Evolutionary conservation across 2,329 filamentous ascomycete species (phyloP).

Genomic region (Clonostachys sp.): DNA sequence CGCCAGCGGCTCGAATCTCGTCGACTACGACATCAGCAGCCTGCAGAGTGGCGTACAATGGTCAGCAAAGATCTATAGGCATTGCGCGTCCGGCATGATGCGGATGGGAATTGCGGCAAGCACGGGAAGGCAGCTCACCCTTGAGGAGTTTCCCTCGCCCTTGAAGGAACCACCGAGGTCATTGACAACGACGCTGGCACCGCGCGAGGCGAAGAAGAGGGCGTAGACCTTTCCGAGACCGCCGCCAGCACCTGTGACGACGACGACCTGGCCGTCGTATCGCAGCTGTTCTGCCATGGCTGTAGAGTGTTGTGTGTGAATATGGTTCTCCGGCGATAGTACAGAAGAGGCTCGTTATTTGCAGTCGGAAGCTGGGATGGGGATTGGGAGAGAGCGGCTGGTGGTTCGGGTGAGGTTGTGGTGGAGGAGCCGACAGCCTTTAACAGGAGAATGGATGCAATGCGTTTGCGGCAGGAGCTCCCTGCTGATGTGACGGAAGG

Average conservation of each 20-base stretch:
- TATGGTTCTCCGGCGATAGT: background rate
- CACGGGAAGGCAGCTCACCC: constrained; percentile 48
- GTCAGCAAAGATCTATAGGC: background rate
- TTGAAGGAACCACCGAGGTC: constrained; percentile 91
- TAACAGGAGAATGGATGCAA: background rate
- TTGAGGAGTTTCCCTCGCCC: constrained; percentile 82
- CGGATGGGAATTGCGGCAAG: background rate
- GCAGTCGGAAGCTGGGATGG: background rate
- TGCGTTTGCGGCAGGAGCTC: background rate
- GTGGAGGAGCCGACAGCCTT: constrained; percentile 1
- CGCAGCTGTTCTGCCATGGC: constrained; percentile 65
- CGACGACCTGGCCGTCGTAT: constrained; percentile 80
- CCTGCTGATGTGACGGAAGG: background rate
- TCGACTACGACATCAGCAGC: constrained; percentile 79
- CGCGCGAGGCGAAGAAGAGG: constrained; percentile 84
- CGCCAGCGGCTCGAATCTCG: constrained; percentile 81
- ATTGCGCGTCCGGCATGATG: background rate
- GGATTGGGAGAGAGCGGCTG: constrained; percentile 1
- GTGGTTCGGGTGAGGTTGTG: background rate
- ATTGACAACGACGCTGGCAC: constrained; percentile 94
- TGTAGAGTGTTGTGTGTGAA: constrained; percentile 10
- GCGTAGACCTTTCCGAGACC: constrained; percentile 80
- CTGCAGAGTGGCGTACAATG: constrained; percentile 30
- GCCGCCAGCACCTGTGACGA: constrained; percentile 77
- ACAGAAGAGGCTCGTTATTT: background rate